These are phyloP conservation scores for Sclerospora graminicola DNA, from an alignment of 352 stramenopile genomes.

Conservation along the genomic window DNA sequence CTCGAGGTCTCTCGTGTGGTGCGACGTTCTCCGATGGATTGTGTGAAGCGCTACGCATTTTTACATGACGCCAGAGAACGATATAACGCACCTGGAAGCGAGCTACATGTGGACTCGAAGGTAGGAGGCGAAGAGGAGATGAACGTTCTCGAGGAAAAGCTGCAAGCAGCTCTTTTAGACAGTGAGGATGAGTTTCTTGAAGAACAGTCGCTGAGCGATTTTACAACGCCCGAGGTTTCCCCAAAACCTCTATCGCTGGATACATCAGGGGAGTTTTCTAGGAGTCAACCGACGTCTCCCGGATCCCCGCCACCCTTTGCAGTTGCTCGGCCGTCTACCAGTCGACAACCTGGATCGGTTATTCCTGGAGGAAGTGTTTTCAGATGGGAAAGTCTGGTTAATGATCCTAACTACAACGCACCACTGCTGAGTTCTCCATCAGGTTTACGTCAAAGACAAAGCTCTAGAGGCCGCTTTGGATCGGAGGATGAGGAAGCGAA, in stretches of 20 bases:
- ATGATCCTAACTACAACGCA: constrained; percentile 48
- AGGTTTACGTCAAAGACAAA: constrained; percentile 21
- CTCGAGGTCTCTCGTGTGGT: constrained; percentile 55
- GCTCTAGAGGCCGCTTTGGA: constrained; percentile 22
- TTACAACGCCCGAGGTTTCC: constrained; percentile 46
- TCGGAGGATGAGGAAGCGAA: constrained; percentile 36
- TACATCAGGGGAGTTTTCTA: constrained; percentile 39
- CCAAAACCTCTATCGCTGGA: constrained; percentile 48
- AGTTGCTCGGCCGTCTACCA: constrained; percentile 13
- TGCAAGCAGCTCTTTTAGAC: constrained; percentile 16
- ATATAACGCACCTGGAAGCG: constrained; percentile 15
- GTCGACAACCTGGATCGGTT: constrained; percentile 4
- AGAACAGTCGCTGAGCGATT: constrained; percentile 50
- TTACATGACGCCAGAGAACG: constrained; percentile 37
- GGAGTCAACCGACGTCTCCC: constrained; percentile 28
- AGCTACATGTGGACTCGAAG: constrained; percentile 12
- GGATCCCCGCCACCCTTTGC: constrained; percentile 66
- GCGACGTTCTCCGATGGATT: constrained; percentile 57
- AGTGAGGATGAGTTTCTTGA: constrained; percentile 27
- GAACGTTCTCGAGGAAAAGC: constrained; percentile 4
- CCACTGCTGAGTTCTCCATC: constrained; percentile 45
- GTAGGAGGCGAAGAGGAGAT: constrained; percentile 5
- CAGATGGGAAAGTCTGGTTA: constrained; percentile 52
- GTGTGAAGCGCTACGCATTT: constrained; percentile 71
- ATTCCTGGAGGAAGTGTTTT: constrained; percentile 35